Conservation (phyloP, 345 rosid genomes). For the Psidium friedrichsthalianum region DNA sequence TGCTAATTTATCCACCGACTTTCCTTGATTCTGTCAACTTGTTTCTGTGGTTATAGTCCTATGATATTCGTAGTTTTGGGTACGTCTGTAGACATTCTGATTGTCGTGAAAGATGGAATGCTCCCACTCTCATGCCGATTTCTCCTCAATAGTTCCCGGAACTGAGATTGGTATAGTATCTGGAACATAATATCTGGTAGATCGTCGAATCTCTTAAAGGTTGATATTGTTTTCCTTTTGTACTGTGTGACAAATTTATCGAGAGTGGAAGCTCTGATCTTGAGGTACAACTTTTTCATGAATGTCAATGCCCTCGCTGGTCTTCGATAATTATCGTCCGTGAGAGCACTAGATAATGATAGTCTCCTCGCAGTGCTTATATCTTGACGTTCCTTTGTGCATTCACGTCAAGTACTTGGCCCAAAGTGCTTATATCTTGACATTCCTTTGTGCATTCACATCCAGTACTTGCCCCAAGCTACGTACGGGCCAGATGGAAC, state of each 20-base stretch:
- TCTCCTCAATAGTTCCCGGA: background rate
- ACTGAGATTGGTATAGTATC: background rate
- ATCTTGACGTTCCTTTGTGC: too few species aligned
- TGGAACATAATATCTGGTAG: background rate
- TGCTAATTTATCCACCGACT: background rate
- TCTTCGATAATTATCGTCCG: background rate
- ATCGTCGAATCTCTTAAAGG: background rate
- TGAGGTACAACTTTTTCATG: background rate
- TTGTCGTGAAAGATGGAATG: background rate
- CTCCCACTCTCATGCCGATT: background rate
- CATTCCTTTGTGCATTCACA: too few species aligned
- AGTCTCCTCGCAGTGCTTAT: background rate
- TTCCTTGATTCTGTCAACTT: background rate
- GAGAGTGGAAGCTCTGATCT: background rate
- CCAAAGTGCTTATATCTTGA: too few species aligned
- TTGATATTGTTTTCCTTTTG: background rate
- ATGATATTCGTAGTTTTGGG: background rate
- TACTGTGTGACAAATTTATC: background rate
- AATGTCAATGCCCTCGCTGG: background rate
- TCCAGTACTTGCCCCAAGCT: background rate
- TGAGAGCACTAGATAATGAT: background rate
- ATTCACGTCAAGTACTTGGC: too few species aligned
- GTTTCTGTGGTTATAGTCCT: background rate
- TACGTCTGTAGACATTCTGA: background rate
- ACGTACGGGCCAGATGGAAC: background rate